phyloP scores from a whole-genome alignment of 2,329 filamentous ascomycete genomes.

The Thermomyces lanuginosus region DNA sequence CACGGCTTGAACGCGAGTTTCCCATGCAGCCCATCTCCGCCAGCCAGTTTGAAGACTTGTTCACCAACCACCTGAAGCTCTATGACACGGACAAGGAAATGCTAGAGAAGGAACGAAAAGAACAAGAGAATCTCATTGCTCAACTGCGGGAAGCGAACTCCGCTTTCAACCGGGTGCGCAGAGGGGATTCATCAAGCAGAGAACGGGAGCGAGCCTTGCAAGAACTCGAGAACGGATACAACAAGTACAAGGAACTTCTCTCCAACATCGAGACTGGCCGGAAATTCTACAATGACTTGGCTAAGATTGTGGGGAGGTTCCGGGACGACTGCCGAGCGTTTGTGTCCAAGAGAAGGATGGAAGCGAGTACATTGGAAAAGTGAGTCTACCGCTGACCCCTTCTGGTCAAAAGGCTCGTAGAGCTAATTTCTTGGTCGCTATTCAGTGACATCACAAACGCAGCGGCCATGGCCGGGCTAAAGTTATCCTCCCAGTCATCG shows the following conservation, averaged over 20 bases:
- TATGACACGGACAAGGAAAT: conserved; percentile 67
- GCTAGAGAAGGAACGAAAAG: conserved; percentile 52
- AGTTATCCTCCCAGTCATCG: conserved; percentile 27
- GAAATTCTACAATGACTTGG: conserved; percentile 95
- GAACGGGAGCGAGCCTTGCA: conserved; percentile 81
- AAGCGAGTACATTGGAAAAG: conserved; percentile 65
- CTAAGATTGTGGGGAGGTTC: conserved; percentile 71
- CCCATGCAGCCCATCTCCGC: conserved; percentile 72
- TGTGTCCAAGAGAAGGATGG: conserved; percentile 62
- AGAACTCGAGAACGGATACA: conserved; percentile 74
- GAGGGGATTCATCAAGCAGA: conserved; percentile 47
- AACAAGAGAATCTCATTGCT: conserved; percentile 56
- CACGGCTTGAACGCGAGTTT: conserved; percentile 69
- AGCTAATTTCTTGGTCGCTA: background rate
- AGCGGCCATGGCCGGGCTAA: conserved; percentile 41
- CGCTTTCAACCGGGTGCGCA: conserved; percentile 57
- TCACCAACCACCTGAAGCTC: conserved; percentile 61
- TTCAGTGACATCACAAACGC: conserved; percentile 39
- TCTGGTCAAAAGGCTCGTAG: conserved; percentile 1
- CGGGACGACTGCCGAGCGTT: conserved; percentile 65
- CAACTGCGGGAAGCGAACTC: conserved; percentile 61
- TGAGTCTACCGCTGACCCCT: conserved; percentile 25
- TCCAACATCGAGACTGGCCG: conserved; percentile 78
- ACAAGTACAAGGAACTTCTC: conserved; percentile 92
- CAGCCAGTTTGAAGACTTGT: conserved; percentile 81